Evolutionary conservation across 805 yeast genomes (phyloP).

Genomic region (Komagataella mondaviorum): DNA sequence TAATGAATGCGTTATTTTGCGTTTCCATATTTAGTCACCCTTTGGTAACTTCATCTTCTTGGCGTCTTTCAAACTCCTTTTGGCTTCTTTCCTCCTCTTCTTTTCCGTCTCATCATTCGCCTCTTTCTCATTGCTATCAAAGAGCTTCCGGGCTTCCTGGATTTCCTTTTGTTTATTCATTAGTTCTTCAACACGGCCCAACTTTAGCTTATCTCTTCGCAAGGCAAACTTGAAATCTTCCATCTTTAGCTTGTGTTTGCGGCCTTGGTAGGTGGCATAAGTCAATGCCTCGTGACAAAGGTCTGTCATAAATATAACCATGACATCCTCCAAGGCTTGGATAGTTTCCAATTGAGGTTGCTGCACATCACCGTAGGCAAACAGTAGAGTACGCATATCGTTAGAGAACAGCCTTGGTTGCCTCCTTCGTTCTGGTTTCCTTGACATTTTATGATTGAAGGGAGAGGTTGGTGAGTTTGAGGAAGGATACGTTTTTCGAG

Average conservation of each 20-base stretch:
- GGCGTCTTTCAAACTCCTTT: conserved; percentile 2
- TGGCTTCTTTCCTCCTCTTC: neutral
- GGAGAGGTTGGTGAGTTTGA: neutral
- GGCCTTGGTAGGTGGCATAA: conserved; percentile 31
- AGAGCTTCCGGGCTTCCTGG: conserved; percentile 51
- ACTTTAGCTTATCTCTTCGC: conserved; percentile 49
- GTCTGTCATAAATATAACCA: conserved; percentile 49
- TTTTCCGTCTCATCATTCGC: conserved; percentile 7
- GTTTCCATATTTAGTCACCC: neutral
- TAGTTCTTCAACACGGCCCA: conserved; percentile 59
- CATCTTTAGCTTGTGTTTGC: conserved; percentile 47
- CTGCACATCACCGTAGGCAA: conserved; percentile 64
- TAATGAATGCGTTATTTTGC: neutral
- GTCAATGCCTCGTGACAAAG: conserved; percentile 34
- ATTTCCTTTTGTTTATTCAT: conserved; percentile 46
- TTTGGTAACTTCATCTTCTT: conserved; percentile 3
- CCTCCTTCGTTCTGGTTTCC: neutral
- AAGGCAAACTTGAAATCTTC: conserved; percentile 65
- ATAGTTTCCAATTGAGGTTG: conserved; percentile 56
- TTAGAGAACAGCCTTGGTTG: conserved; percentile 17
- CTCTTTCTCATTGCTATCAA: conserved; percentile 43
- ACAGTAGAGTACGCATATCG: conserved; percentile 43
- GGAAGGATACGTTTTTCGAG: neutral
- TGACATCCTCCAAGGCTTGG: conserved; percentile 52
- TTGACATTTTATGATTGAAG: neutral